Evolutionary conservation across 2,329 filamentous ascomycete species (phyloP), one percentile per base, ranked within the genome.

Genomic region (Hypoxylon sp.): DNA sequence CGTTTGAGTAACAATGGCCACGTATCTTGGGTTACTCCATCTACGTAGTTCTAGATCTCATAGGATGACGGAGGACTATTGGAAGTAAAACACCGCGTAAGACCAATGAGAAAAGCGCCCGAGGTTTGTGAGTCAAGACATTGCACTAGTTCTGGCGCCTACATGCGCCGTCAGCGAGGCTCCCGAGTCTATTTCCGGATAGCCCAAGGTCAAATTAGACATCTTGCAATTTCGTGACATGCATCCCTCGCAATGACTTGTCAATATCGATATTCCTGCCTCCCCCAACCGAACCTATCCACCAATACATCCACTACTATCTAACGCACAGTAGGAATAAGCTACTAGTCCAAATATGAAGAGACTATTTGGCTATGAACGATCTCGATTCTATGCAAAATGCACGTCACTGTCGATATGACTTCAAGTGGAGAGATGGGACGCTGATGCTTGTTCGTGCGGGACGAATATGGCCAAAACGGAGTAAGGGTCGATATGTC

Each of bases 341-440:
- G 33, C 13, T 33, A 14, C 10, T 48, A 46, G 37, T 25, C 17
- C 48, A 40, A 40, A 37, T 17, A 20, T 55, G 50, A 44, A 55
- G 10, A 33, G 51, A 48, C 50, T 27, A 61, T 58, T 59, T n/a
- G 20, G 31, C 17, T 59, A 40, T 35, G 20, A 62, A n/a, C 42
- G 51, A 71, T 71, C 69, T 71, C 69, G 66, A 71, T 71, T 66
- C 25, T 33, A 61, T 64, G 62, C 59, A 61, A 66, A 69, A 69
- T 66, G 69, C 69, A 69, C 69, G 69, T 71, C 69, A 71, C 62
- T 31, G 20, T 49, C 37, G 60, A 69, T 61, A 61, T 46, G 27
- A 54, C n/a, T 27, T 42, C 20, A 27, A 49, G 65, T 64, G 56
- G 62, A 66, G 37, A 54, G 37, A 60, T 56, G 50, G 55, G 31